Base-by-base conservation (phyloP, 2,329 filamentous ascomycete species). In the Spiromastix sp. region DNA sequence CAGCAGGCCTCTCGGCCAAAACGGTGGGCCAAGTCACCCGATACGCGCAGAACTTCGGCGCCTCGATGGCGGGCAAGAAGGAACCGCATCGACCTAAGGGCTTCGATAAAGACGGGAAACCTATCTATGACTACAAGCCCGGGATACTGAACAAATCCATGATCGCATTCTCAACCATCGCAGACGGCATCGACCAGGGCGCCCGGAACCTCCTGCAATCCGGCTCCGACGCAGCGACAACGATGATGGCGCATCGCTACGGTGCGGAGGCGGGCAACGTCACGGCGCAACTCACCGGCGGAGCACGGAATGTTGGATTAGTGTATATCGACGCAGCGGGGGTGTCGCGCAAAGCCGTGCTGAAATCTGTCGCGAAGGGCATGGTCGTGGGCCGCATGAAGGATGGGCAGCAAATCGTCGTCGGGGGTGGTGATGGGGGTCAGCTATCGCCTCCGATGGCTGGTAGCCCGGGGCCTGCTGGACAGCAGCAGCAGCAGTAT, bases 271-370 rank as follows among this genome's bases (percentile, higher is more conserved):
- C 91, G 0, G 85, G 86, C 11, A 71, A 79, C 22, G 68, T 96
- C 11, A 80, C 85, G 2, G 70, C 71, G 27, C 71, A 83, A 35
- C 60, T 98, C 13, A 83, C 85, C 1, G 80, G 85, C 4, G 89
- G 87, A 16, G 79, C 95, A 50, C 94, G 91, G 70, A 98, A 96
- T 46, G 91, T 96, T 5, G 91, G 87, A 4, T 70, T 98, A 18
- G 91, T 98, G 20, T 98, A 98, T 55, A 94, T 98, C 41, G 91
- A 98, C 49, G 89, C 93, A 2, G 81, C 87, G 0, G 91, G 91
- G 22, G 91, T 98, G 2, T 93, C 84, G 37, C 72, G 91, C 27
- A 77, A 79, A 42, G 91, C 91, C 0, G 77, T 98, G 28, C 74
- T 98, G 54, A 98, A 95, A 68, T 85, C 81, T 27, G 91, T 96